A percentile compares a stretch with the other conserved stretches of the same genome.
Conservation (phyloP, 2,329 filamentous ascomycete species). For the Dactylonectria macrodidyma region DNA sequence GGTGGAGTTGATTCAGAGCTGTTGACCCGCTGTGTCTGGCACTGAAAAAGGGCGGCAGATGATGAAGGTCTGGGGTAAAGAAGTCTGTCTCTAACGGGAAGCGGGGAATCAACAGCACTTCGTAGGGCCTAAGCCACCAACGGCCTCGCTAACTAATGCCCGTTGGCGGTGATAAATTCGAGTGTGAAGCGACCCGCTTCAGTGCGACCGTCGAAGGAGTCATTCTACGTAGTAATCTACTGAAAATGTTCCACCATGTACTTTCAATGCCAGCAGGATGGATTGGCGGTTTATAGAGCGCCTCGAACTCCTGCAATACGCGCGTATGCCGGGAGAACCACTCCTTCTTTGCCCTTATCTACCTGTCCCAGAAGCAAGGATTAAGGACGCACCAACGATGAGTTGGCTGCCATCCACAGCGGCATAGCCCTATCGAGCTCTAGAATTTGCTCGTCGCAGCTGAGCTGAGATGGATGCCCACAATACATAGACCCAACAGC, state of each 20-base stretch:
- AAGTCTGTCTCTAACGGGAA: background rate
- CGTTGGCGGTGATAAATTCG: background rate
- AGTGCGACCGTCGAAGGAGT: background rate
- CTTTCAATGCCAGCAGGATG: background rate
- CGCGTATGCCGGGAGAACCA: background rate
- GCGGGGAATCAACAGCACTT: background rate
- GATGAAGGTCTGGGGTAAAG: constrained; percentile 31
- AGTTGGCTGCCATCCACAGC: background rate
- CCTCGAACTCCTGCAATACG: background rate
- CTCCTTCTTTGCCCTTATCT: background rate
- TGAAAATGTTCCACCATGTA: background rate
- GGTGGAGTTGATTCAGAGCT: constrained; percentile 4
- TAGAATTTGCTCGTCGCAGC: background rate
- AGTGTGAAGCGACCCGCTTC: background rate
- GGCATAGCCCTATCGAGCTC: background rate
- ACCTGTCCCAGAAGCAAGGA: background rate
- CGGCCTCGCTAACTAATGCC: background rate
- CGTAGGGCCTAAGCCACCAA: background rate
- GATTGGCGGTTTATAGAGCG: background rate
- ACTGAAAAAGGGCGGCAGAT: constrained; percentile 23
- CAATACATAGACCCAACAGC: background rate
- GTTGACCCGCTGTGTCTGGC: background rate
- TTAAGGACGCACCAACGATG: background rate
- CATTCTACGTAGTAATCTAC: background rate
- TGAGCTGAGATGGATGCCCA: background rate